Evolutionary conservation across 2,329 filamentous ascomycete species (phyloP).

Genomic region (Aspergillus transmontanensis): DNA sequence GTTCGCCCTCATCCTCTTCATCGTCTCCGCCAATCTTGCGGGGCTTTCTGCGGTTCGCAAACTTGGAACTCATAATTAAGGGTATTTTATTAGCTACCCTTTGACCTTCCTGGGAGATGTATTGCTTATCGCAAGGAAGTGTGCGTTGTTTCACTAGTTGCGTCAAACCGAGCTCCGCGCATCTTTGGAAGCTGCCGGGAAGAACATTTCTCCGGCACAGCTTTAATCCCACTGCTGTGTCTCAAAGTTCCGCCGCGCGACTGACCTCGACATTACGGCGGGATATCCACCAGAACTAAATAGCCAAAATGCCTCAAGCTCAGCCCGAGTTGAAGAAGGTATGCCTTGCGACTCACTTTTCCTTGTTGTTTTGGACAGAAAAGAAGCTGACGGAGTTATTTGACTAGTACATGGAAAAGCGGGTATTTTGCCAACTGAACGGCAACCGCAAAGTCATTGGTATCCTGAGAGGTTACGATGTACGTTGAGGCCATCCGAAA

Average conservation of each 20-base stretch:
- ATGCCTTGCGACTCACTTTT: conserved; percentile 24
- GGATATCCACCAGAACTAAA: conserved; percentile 24
- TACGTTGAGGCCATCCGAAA: conserved; percentile 49
- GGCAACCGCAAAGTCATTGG: conserved; percentile 97
- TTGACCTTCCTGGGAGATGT: neutral
- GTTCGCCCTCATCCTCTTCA: conserved; percentile 46
- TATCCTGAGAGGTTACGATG: conserved; percentile 92
- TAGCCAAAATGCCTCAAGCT: conserved; percentile 85
- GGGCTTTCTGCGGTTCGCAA: conserved; percentile 65
- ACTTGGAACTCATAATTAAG: conserved; percentile 58
- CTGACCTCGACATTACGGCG: conserved; percentile 25
- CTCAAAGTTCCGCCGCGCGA: conserved; percentile 32
- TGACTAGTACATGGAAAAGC: conserved; percentile 93
- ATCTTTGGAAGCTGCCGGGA: conserved; percentile 31
- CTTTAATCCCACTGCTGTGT: conserved; percentile 27
- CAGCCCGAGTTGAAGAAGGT: conserved; percentile 99
- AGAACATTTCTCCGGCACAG: conserved; percentile 38
- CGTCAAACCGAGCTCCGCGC: neutral
- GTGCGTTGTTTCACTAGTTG: neutral
- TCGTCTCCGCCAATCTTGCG: conserved; percentile 77
- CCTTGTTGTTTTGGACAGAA: conserved; percentile 4
- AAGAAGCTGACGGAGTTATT: conserved; percentile 20
- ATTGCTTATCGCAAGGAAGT: conserved; percentile 2
- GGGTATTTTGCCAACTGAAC: conserved; percentile 96
- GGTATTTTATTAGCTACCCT: neutral